Conservation (phyloP, 805 yeast species). For the Sporopachydermia lactativora region DNA sequence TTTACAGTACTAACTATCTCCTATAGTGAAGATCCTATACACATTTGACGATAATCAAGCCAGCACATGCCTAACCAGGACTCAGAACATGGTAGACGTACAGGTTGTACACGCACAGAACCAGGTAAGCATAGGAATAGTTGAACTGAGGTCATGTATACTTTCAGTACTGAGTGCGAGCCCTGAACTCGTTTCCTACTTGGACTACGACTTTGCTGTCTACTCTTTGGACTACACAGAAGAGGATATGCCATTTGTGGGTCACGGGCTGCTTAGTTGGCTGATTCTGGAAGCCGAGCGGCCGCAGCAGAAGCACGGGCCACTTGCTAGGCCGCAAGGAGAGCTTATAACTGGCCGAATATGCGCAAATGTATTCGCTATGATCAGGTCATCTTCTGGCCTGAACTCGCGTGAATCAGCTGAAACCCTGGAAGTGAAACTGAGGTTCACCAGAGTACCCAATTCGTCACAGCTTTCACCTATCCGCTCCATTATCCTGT, state of each 20-base stretch:
- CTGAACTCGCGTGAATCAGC: background rate
- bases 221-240: conserved; percentile 25
- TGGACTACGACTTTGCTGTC: conserved; percentile 22
- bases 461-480: background rate
- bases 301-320: background rate
- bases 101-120: conserved; percentile 15
- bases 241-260: conserved; percentile 22
- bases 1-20: background rate
- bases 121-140: background rate
- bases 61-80: conserved; percentile 21
- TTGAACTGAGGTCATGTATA: background rate
- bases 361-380: conserved; percentile 1
- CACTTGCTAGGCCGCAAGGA: background rate
- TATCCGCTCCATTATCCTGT: background rate
- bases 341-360: conserved; percentile 1
- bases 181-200: conserved; percentile 21
- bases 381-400: background rate
- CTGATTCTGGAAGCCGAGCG: conserved; percentile 4
- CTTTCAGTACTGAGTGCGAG: conserved; percentile 8
- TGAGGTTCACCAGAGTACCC: conserved; percentile 10
- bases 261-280: conserved; percentile 24
- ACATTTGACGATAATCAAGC: conserved; percentile 20
- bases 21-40: conserved; percentile 22
- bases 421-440: conserved; percentile 17
- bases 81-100: conserved; percentile 11